Conservation (phyloP, 2,329 filamentous ascomycete genomes). For the Rhinocladiella mackenziei region DNA sequence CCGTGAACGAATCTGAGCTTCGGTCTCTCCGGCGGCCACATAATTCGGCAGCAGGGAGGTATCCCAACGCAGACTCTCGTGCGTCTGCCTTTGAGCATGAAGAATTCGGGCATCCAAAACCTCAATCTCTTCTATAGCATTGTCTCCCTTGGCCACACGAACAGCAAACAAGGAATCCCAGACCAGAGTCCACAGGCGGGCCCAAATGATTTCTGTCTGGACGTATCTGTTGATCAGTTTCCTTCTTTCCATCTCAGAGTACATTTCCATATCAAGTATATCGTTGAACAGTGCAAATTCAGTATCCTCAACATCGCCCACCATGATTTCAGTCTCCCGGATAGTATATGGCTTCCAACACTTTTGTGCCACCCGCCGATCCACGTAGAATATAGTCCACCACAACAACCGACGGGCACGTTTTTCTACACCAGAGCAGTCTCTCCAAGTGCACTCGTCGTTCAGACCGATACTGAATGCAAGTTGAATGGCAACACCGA, state of each 20-base stretch:
- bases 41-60: constrained; percentile 10
- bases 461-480: constrained; percentile 1
- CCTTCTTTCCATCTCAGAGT: background rate
- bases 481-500: background rate
- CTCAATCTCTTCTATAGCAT: constrained; percentile 5
- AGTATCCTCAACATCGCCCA: background rate
- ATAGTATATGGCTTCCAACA: constrained; percentile 17
- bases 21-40: constrained; percentile 1
- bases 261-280: background rate
- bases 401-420: constrained; percentile 1
- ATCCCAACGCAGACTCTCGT: constrained; percentile 9
- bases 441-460: constrained; percentile 4
- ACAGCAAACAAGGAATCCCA: constrained; percentile 9
- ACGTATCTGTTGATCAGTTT: background rate
- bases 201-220: constrained; percentile 6
- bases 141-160: background rate
- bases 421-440: background rate
- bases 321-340: constrained; percentile 5
- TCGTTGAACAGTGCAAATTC: background rate
- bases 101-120: constrained; percentile 8
- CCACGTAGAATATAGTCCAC: constrained; percentile 26
- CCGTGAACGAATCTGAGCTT: constrained; percentile 1
- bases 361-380: constrained; percentile 26
- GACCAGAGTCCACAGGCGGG: constrained; percentile 4
- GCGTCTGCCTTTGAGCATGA: constrained; percentile 3